Evolutionary conservation across 768 basidiomycete species (phyloP).

Genomic region (Phallus indusiatus): DNA sequence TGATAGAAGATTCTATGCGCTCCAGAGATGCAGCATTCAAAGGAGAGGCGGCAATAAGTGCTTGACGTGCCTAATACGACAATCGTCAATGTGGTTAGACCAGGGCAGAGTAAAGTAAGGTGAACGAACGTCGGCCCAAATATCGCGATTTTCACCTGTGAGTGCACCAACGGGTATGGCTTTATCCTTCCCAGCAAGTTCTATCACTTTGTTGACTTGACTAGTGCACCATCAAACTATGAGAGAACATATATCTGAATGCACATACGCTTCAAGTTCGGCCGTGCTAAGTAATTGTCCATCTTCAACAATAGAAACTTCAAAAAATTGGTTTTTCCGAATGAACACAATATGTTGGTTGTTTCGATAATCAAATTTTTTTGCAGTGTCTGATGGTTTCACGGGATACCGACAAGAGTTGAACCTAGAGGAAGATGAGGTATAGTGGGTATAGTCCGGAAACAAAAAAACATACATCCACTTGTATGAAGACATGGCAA

Average conservation of each 20-base stretch:
- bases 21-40: constrained; percentile 59
- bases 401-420: constrained; percentile 85
- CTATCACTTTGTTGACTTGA: constrained; percentile 63
- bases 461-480: constrained; percentile 64
- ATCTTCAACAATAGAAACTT: constrained; percentile 60
- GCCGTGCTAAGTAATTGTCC: constrained; percentile 67
- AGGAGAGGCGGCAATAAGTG: constrained; percentile 54
- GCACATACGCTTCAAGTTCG: constrained; percentile 64
- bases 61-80: constrained; percentile 40
- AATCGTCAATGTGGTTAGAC: background rate
- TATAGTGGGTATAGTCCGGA: background rate
- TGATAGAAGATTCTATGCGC: constrained; percentile 83
- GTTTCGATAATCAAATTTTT: constrained; percentile 61
- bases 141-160: constrained; percentile 82
- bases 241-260: background rate
- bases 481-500: constrained; percentile 92
- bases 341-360: constrained; percentile 88
- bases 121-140: constrained; percentile 68
- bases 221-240: constrained; percentile 19
- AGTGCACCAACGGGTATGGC: constrained; percentile 59
- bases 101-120: background rate
- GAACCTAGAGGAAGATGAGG: constrained; percentile 43
- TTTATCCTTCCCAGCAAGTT: constrained; percentile 41
- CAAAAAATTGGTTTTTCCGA: constrained; percentile 85
- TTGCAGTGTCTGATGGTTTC: constrained; percentile 73